phyloP scores from a whole-genome alignment of 257 asterid species.

The Petunia axillaris region DNA sequence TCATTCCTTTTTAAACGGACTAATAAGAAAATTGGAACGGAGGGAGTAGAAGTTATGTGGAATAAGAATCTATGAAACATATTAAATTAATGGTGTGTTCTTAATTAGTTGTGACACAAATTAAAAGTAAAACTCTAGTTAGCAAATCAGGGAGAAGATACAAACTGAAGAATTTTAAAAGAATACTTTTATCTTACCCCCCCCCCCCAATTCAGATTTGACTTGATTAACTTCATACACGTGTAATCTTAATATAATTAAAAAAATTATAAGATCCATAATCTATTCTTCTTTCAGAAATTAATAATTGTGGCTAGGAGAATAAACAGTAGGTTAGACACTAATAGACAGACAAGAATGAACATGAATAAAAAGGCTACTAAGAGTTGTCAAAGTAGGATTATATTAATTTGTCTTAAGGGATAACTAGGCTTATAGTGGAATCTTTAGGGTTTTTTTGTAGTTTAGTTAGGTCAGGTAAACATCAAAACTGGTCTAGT shows the following conservation, averaged over 20 bases:
- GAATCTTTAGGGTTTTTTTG: slow-evolving; percentile 1
- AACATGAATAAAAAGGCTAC: slow-evolving; percentile 2
- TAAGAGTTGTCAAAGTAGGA: slow-evolving; percentile 18
- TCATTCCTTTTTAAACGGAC: too few relatives aligned
- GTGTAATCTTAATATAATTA: background rate
- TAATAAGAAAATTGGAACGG: too few relatives aligned
- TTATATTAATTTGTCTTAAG: background rate
- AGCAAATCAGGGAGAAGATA: too few relatives aligned
- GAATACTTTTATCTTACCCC: too few relatives aligned
- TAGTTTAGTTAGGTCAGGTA: background rate
- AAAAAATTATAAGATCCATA: background rate
- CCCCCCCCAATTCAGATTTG: background rate
- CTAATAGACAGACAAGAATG: slow-evolving; percentile 3
- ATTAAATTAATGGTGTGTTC: too few relatives aligned
- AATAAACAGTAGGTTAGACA: slow-evolving; percentile 1
- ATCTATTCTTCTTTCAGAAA: background rate
- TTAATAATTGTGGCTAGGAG: background rate
- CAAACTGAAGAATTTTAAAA: background rate
- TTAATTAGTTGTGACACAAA: too few relatives aligned
- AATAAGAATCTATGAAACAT: too few relatives aligned
- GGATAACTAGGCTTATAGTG: background rate
- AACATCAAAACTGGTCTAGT: background rate
- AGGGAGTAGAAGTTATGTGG: too few relatives aligned
- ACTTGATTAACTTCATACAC: background rate
- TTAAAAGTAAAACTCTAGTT: too few relatives aligned